These are phyloP conservation scores for Wickerhamomyces kurtzmanii DNA, from an alignment of 805 yeast genomes.

Conservation along the genomic window DNA sequence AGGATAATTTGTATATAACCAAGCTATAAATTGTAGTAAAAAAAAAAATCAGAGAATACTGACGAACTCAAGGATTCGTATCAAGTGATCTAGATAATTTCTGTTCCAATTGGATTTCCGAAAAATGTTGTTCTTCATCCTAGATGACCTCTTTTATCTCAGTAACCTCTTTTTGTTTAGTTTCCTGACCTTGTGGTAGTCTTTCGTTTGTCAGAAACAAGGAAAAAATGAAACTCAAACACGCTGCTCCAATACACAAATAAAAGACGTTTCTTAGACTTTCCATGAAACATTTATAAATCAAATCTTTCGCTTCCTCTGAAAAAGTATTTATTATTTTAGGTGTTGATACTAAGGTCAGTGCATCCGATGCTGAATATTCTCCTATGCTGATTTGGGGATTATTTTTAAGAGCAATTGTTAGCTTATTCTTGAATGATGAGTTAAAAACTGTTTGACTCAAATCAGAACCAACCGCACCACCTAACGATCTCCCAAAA, in stretches of 20 bases:
- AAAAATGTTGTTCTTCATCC: background rate
- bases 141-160: conserved; percentile 1
- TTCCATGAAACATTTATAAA: conserved; percentile 19
- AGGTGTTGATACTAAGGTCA: conserved; percentile 4
- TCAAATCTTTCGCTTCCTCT: conserved; percentile 5
- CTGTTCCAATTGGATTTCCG: too few relatives aligned
- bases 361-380: background rate
- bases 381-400: conserved; percentile 4
- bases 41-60: too few relatives aligned
- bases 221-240: conserved; percentile 20
- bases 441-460: conserved; percentile 28
- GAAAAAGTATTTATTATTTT: conserved; percentile 2
- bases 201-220: conserved; percentile 30
- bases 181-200: conserved; percentile 23
- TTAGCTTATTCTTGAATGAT: conserved; percentile 13
- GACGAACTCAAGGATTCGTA: too few relatives aligned
- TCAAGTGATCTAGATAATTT: too few relatives aligned
- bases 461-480: conserved; percentile 27
- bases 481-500: conserved; percentile 31
- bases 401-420: background rate
- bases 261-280: conserved; percentile 30
- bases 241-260: conserved; percentile 26
- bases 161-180: conserved; percentile 4
- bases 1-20: too few relatives aligned
- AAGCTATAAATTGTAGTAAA: too few relatives aligned